Percentiles rank a stretch among this genome's conserved stretches.
These are phyloP conservation scores for Saccharomycopsis sp. DNA, from an alignment of 805 yeast genomes.

Conservation along the genomic window DNA sequence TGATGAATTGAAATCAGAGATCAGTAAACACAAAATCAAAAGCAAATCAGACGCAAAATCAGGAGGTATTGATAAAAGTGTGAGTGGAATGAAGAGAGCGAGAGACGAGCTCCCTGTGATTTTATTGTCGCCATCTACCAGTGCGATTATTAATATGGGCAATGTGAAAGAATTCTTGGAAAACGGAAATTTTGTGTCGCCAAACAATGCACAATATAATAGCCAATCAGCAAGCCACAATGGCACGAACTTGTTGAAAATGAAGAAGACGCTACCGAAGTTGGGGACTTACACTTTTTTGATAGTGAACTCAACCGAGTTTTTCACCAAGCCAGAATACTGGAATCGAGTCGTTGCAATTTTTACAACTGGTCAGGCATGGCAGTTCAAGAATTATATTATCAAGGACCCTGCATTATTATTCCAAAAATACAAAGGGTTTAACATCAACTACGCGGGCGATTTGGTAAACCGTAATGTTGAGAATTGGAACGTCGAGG, in stretches of 20 bases:
- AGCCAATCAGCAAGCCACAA: slow-evolving; percentile 28
- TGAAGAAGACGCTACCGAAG: slow-evolving; percentile 49
- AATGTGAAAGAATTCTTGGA: slow-evolving; percentile 68
- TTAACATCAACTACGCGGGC: slow-evolving; percentile 65
- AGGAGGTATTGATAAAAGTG: slow-evolving; percentile 24
- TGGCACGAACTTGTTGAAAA: slow-evolving; percentile 36
- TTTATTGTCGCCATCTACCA: slow-evolving; percentile 71
- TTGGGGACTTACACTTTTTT: slow-evolving; percentile 60
- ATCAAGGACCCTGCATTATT: slow-evolving; percentile 73
- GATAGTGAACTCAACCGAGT: slow-evolving; percentile 83
- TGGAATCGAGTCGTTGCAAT: slow-evolving; percentile 97
- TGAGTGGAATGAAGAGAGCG: slow-evolving; percentile 4
- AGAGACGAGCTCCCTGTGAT: slow-evolving; percentile 56
- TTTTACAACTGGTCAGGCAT: slow-evolving; percentile 92
- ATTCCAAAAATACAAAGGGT: slow-evolving; percentile 82
- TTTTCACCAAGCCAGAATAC: slow-evolving; percentile 87
- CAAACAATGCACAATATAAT: slow-evolving; percentile 31
- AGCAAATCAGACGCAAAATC: slow-evolving; percentile 20
- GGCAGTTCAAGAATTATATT: slow-evolving; percentile 91
- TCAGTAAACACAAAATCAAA: slow-evolving; percentile 1
- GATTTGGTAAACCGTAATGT: slow-evolving; percentile 73
- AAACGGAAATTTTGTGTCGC: slow-evolving; percentile 59
- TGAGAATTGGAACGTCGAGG: slow-evolving; percentile 83
- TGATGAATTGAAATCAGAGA: slow-evolving; percentile 37
- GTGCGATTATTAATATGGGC: slow-evolving; percentile 57